Base-by-base conservation (phyloP, 2,329 filamentous ascomycete species). In the Shiraia bambusicola region DNA sequence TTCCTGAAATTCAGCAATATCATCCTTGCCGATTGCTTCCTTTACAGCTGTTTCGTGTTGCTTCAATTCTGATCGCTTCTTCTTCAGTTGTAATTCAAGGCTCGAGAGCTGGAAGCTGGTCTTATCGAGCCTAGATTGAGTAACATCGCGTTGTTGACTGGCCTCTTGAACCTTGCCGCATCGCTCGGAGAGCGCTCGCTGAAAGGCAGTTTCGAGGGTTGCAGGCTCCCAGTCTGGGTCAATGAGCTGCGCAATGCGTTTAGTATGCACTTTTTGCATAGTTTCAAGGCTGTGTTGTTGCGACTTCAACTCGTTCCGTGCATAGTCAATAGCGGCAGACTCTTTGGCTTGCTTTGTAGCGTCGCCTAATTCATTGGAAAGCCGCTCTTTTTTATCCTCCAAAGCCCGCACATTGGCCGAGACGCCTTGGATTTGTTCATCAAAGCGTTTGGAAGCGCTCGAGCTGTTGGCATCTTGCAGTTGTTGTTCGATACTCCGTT, bases 291-390 rank as follows among this genome's bases (percentile, higher is more conserved):
- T 87, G 25, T 81, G 79, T 64, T 87, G 81, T 40, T 85, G 81
- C 52, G 89, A 84, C 49, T 81, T 80, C 19, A 89, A 69, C 59
- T 95, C 87, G 55, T 90, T 91, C 59, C 86, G 90, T 25, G 91
- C 78, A 54, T 87, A 83, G 42, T 95, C 88, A 9, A 98, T 77
- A 56, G 87, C 85, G 10, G 92, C 93, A 27, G 90, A 80, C 49
- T 95, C 90, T 3, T 85, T 83, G 5, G 90, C 89, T 42, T 87
- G 80, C 42, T 84, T 83, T 2, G 87, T 95, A 44, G 86, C 88
- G 57, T 94, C 86, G 7, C 90, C 79, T 26, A 96, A 79, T 62
- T 97, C 92, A n/a, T 78, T 74, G 31, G 86, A 84, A 19, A 97
- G 76, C 52, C 77, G 82, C 26, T 87, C 82, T 45, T 80, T 84